Evolutionary conservation across 2,329 filamentous ascomycete genomes (phyloP).

Genomic region (Cadophora luteo-olivacea): DNA sequence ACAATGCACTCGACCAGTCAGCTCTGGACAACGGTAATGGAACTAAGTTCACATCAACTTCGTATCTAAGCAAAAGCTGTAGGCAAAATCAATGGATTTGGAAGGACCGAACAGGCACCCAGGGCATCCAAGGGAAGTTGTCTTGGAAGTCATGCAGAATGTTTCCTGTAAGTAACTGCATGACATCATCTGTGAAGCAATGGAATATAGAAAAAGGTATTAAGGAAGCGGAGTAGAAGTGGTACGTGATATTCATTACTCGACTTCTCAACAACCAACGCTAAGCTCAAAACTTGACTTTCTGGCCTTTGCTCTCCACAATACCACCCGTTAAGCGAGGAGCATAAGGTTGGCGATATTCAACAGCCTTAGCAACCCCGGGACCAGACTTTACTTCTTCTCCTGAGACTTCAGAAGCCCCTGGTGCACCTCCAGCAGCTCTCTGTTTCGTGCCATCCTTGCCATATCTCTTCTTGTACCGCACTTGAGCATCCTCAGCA

Average conservation of each 20-base stretch:
- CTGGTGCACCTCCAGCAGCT: slow-evolving; percentile 21
- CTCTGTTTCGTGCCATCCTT: slow-evolving; percentile 64
- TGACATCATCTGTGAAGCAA: too few species aligned
- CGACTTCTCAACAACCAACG: neutral
- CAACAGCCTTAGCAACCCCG: slow-evolving; percentile 49
- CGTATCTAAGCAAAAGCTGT: too few species aligned
- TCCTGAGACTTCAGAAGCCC: slow-evolving; percentile 37
- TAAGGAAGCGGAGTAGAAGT: neutral
- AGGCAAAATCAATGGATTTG: too few species aligned
- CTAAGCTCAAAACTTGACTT: slow-evolving; percentile 73
- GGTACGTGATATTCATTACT: slow-evolving; percentile 8
- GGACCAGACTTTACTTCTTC: slow-evolving; percentile 36
- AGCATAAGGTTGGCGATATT: slow-evolving; percentile 53
- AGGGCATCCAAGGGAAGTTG: too few species aligned
- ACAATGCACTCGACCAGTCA: too few species aligned
- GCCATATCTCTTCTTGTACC: slow-evolving; percentile 94
- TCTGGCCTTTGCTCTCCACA: slow-evolving; percentile 79
- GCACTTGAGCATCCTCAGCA: slow-evolving; percentile 85
- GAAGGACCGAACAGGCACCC: too few species aligned
- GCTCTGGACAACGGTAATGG: too few species aligned
- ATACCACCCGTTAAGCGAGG: slow-evolving; percentile 79
- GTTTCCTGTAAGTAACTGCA: too few species aligned
- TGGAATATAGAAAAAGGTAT: too few species aligned
- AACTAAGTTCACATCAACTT: too few species aligned
- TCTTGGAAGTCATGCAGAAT: too few species aligned